These are phyloP conservation scores for Chlorociboria aeruginascens DNA, from an alignment of 495 filamentous ascomycete genomes.

Conservation along the genomic window DNA sequence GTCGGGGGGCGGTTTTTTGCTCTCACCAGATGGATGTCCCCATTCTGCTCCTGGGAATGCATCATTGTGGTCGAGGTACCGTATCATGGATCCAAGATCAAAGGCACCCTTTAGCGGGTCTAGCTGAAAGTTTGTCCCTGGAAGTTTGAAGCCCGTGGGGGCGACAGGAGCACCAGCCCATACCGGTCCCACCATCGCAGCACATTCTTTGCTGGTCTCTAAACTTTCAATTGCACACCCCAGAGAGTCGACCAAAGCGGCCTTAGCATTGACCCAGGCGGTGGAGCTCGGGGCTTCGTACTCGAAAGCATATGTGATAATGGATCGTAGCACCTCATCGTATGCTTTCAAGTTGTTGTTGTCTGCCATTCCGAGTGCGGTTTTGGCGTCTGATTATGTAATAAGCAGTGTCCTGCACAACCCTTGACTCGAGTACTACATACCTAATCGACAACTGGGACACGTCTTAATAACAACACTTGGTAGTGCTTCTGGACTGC, in stretches of 20 bases:
- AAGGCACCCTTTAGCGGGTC: conserved; percentile 92
- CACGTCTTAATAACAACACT: too few relatives aligned
- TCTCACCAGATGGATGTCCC: conserved; percentile 55
- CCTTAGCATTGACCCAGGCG: conserved; percentile 38
- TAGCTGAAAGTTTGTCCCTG: conserved; percentile 80
- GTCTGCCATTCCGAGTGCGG: too few relatives aligned
- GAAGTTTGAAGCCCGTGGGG: conserved; percentile 80
- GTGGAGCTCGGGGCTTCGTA: background rate
- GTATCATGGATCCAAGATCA: conserved; percentile 94
- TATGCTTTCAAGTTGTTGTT: background rate
- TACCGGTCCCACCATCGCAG: conserved; percentile 79
- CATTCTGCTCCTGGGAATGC: conserved; percentile 97
- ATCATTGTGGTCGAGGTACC: conserved; percentile 98
- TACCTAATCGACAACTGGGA: too few relatives aligned
- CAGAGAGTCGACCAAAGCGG: conserved; percentile 83
- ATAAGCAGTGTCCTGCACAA: too few relatives aligned
- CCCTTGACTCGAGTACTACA: too few relatives aligned
- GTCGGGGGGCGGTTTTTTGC: too few relatives aligned
- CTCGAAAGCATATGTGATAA: conserved; percentile 1
- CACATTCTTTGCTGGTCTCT: conserved; percentile 60
- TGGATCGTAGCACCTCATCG: background rate
- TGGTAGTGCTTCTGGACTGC: too few relatives aligned
- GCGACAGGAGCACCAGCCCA: conserved; percentile 71
- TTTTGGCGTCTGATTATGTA: too few relatives aligned
- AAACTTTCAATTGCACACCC: conserved; percentile 90